These are phyloP conservation scores for Begonia peltatifolia DNA, from an alignment of 306 rosid species.

Conservation along the genomic window DNA sequence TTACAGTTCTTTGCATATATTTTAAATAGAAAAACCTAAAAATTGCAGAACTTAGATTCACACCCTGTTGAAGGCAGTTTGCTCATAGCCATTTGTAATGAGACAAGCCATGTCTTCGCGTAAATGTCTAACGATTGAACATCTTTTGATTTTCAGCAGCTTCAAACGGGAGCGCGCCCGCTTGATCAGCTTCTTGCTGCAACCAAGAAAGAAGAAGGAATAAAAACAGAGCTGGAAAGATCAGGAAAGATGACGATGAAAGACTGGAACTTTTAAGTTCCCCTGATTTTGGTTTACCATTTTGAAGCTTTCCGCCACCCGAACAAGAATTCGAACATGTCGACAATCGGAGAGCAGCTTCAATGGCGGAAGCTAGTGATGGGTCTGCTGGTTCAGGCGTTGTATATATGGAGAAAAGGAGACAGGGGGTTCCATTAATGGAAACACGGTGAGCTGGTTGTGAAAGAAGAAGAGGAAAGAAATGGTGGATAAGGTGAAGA, in stretches of 20 bases:
- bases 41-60: not conserved
- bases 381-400: not conserved
- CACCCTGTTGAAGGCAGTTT: conserved; percentile 48
- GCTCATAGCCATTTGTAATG: conserved; percentile 31
- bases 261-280: not conserved
- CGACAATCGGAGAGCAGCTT: conserved; percentile 2
- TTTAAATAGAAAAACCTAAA: too few relatives aligned
- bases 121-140: conserved; percentile 30
- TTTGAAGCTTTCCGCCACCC: conserved; percentile 86
- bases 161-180: conserved; percentile 36
- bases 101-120: conserved; percentile 44
- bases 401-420: too few relatives aligned
- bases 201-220: conserved; percentile 6
- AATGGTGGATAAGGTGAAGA: not conserved
- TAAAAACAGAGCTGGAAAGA: not conserved
- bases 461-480: not conserved
- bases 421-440: too few relatives aligned
- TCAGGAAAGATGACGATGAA: too few relatives aligned
- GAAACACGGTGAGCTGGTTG: too few relatives aligned
- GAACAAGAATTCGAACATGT: conserved; percentile 58
- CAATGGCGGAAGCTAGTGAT: not conserved
- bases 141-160: conserved; percentile 50
- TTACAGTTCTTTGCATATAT: too few relatives aligned
- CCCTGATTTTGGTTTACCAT: conserved; percentile 33
- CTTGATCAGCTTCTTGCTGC: conserved; percentile 50